Evolutionary conservation across 1,284 basidiomycete species (phyloP).

Genomic region (Meira nashicola): DNA sequence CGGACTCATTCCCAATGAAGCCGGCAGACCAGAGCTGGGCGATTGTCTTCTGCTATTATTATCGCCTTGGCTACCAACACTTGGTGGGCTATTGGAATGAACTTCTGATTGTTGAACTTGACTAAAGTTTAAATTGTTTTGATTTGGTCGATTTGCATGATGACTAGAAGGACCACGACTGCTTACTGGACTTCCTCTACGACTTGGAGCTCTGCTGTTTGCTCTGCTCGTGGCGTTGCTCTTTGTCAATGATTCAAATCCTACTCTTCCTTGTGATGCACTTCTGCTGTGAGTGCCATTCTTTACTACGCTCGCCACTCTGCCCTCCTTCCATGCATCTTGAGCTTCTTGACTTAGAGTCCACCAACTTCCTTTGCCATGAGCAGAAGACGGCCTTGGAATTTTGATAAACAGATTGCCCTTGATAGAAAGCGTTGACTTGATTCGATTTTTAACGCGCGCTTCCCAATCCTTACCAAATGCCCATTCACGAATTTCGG

Average conservation of each 20-base stretch:
- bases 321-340: conserved; percentile 44
- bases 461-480: conserved; percentile 50
- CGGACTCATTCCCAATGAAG: conserved; percentile 8
- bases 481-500: conserved; percentile 49
- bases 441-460: conserved; percentile 51
- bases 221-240: conserved; percentile 24
- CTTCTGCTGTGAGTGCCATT: conserved; percentile 28
- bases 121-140: background rate
- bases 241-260: background rate
- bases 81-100: background rate
- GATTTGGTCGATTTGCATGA: conserved; percentile 24
- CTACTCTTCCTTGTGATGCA: background rate
- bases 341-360: conserved; percentile 46
- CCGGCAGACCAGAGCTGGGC: background rate
- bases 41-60: background rate
- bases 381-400: conserved; percentile 38
- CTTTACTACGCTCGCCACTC: conserved; percentile 43
- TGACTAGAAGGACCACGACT: conserved; percentile 23
- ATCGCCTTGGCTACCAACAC: background rate
- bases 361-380: conserved; percentile 51
- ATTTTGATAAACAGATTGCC: conserved; percentile 50
- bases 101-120: background rate
- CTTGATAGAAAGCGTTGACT: conserved; percentile 51
- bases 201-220: conserved; percentile 25
- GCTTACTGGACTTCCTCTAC: conserved; percentile 10